phyloP scores from a whole-genome alignment of 768 basidiomycete genomes.

The Mycena rosella region DNA sequence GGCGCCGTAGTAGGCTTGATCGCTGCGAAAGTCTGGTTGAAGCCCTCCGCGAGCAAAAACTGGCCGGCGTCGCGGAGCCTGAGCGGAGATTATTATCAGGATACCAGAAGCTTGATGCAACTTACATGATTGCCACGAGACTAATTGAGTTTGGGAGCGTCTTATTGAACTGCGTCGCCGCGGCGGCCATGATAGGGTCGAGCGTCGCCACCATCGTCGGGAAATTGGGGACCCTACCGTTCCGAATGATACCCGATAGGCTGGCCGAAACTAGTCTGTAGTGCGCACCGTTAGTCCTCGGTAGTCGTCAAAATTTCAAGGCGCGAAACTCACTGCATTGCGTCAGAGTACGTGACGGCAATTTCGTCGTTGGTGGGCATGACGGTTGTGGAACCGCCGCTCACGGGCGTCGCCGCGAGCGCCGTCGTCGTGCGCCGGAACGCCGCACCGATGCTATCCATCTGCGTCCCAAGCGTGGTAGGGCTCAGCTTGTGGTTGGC shows the following conservation, averaged over 20 bases:
- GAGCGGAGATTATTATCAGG: neutral
- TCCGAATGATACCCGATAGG: conserved; percentile 25
- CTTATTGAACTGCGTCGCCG: conserved; percentile 27
- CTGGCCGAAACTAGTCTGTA: conserved; percentile 20
- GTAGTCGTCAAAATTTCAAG: no score
- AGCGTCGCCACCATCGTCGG: conserved; percentile 12
- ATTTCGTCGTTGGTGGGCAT: conserved; percentile 37
- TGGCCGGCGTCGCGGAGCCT: conserved; percentile 32
- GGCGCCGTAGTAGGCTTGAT: conserved; percentile 42
- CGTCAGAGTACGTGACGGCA: conserved; percentile 27
- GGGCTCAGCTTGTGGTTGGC: conserved; percentile 26
- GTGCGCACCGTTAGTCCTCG: neutral
- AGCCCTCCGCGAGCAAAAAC: conserved; percentile 24
- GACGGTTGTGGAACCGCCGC: conserved; percentile 31
- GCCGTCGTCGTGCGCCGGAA: conserved; percentile 10
- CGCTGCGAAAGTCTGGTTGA: conserved; percentile 26
- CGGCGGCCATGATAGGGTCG: conserved; percentile 27
- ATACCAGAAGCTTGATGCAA: neutral
- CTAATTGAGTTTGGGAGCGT: conserved; percentile 25
- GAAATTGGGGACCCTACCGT: conserved; percentile 26
- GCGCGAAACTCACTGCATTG: conserved; percentile 22
- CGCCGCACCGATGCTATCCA: conserved; percentile 6
- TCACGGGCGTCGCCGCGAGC: conserved; percentile 24
- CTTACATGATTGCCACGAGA: conserved; percentile 32
- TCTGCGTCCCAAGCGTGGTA: conserved; percentile 16